Evolutionary conservation across 2,329 filamentous ascomycete genomes (phyloP).

Genomic region (Leptographium wingfieldii): DNA sequence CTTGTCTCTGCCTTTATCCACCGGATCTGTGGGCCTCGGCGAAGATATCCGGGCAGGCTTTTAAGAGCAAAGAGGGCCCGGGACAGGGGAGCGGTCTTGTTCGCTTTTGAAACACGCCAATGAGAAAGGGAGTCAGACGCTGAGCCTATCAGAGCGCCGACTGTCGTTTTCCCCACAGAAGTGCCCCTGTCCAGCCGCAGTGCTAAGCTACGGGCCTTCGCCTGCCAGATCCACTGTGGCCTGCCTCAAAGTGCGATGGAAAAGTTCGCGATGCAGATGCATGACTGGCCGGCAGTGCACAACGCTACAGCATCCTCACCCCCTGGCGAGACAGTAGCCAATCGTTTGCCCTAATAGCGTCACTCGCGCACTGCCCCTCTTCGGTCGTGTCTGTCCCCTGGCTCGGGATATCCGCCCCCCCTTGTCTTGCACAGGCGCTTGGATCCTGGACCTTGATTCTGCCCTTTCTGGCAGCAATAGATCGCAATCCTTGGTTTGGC

Average conservation of each 20-base stretch:
- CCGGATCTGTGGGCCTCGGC: background rate
- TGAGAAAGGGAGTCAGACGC: conserved; percentile 1
- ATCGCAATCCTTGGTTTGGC: background rate
- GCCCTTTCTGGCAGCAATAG: background rate
- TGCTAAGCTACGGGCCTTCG: background rate
- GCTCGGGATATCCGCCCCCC: background rate
- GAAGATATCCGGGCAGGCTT: background rate
- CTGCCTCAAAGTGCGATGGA: conserved; percentile 2
- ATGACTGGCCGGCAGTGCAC: conserved; percentile 6
- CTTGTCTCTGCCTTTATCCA: background rate
- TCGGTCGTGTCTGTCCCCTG: background rate
- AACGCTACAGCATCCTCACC: background rate
- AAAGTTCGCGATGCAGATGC: conserved; percentile 1
- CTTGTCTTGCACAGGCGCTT: background rate
- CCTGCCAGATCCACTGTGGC: background rate
- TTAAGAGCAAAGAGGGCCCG: background rate
- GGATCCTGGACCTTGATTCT: background rate
- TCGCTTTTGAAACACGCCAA: conserved; percentile 6
- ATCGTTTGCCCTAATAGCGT: background rate
- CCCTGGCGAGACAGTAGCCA: background rate
- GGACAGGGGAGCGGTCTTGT: background rate
- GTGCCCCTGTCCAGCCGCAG: background rate
- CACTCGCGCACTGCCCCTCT: background rate
- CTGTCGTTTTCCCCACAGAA: background rate
- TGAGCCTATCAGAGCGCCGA: conserved; percentile 3